phyloP scores from a whole-genome alignment of 345 rosid genomes.

The Syzygium grande region DNA sequence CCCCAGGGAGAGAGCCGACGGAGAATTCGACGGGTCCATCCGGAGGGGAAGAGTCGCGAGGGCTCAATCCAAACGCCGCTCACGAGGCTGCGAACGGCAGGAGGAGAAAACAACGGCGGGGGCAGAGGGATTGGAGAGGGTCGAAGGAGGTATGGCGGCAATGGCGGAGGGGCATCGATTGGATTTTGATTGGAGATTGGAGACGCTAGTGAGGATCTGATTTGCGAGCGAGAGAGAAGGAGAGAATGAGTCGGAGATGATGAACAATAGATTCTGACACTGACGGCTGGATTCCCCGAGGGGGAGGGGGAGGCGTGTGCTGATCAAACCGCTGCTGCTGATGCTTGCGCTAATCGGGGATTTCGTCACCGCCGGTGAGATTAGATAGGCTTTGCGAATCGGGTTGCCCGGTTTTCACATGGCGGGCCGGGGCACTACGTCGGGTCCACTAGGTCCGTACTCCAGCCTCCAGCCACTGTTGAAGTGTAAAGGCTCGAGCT shows the following conservation, averaged over 20 bases:
- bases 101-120: background rate
- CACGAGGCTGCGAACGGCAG: background rate
- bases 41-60: background rate
- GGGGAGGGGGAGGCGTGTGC: background rate
- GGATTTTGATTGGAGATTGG: background rate
- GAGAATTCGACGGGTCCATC: slow-evolving; percentile 24
- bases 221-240: background rate
- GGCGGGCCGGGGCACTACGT: background rate
- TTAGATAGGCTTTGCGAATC: background rate
- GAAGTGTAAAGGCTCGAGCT: too few species aligned
- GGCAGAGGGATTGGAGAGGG: background rate
- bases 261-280: background rate
- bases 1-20: slow-evolving; percentile 36
- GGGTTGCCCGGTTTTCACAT: background rate
- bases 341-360: background rate
- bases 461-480: too few species aligned
- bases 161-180: background rate
- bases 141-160: background rate
- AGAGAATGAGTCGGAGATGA: background rate
- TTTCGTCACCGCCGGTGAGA: background rate
- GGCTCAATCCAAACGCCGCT: background rate
- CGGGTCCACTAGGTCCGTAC: background rate
- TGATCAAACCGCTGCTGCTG: background rate
- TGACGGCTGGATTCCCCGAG: background rate
- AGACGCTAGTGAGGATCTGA: background rate